Base-by-base conservation (phyloP, 176 grass and related monocot genomes). In the barley (Hordeum vulgare) region DNA sequence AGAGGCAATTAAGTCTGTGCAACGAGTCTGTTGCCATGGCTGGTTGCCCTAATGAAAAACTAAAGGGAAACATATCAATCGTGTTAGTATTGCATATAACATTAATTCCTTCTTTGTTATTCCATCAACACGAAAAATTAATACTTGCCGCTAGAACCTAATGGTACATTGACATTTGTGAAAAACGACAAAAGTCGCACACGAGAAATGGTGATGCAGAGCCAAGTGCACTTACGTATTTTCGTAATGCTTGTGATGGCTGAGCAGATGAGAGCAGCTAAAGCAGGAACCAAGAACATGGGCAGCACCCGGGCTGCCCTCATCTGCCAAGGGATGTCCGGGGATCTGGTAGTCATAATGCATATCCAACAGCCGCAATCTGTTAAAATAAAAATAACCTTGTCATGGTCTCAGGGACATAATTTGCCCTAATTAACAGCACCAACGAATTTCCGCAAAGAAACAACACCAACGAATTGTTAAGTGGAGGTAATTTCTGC, bases 321-420 rank as follows among this genome's bases (percentile, higher is more conserved):
- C 71, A 73, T 77, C 81, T 94, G 87, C 97, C 93, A 96, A 69
- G 63, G 85, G 83, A 92, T 82, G 61, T 96, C 91, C 3, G 63
- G 75, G 4, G 86, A 86, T 84, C 93, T 96, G 40, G 89, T 91
- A 20, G 84, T 84, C 82, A 88, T 71, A 47, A 99, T 66, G 93
- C 93, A 89, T 90, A 92, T 41, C 86, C 80, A 80, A 96, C 89
- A 9, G 94, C 93, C 17, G 42, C 74, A 61, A 96, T 79, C 97
- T 99, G 85, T 66, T 34, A 28, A 47, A 47, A 37, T 41, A 58
- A 58, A 37, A 27, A 54, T 33, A 40, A 82, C 42, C 66, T 60
- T 82, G 11, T 86, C 35, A 90, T 17, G n/a, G n/a, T n/a, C n/a
- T n/a, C n/a, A n/a, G n/a, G n/a, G n/a, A n/a, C n/a, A n/a, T n/a